Conservation (phyloP, 768 basidiomycete species). For the Trametes coccinea region DNA sequence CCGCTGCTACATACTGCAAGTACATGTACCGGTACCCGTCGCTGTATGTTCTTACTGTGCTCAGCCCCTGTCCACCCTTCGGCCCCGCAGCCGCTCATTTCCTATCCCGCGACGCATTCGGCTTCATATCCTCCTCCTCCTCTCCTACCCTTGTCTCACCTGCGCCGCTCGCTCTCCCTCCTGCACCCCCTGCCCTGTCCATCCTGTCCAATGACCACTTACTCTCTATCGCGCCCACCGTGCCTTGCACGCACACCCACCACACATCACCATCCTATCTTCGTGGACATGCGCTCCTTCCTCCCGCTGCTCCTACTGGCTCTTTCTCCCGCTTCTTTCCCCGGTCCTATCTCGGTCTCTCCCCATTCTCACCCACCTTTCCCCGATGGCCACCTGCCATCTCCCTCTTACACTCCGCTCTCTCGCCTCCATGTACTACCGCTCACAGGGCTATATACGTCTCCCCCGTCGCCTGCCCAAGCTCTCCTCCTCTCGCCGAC, state of each 20-base stretch:
- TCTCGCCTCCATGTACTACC: background rate
- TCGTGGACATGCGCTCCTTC: background rate
- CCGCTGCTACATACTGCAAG: too few species aligned
- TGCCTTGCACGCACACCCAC: slow-evolving; percentile 10
- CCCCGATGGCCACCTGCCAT: slow-evolving; percentile 5
- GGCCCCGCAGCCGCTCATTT: too few species aligned
- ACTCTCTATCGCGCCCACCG: background rate
- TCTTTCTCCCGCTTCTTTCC: background rate
- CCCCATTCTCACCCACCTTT: slow-evolving; percentile 7
- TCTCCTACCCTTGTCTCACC: too few species aligned
- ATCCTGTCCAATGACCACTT: background rate
- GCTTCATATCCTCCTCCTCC: too few species aligned
- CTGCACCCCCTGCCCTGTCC: background rate
- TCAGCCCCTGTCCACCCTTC: background rate
- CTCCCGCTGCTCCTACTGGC: slow-evolving; percentile 2
- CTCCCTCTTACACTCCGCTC: background rate
- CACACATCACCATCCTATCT: slow-evolving; percentile 7
- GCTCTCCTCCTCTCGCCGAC: background rate
- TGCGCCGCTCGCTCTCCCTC: background rate
- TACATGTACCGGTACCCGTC: too few species aligned
- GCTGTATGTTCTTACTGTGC: background rate
- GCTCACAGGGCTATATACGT: slow-evolving; percentile 18
- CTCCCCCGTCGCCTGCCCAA: background rate
- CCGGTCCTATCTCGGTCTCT: slow-evolving; percentile 6
- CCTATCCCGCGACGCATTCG: too few species aligned